Conservation (phyloP, 2,329 filamentous ascomycete species). For the Sclerotinia glacialis region DNA sequence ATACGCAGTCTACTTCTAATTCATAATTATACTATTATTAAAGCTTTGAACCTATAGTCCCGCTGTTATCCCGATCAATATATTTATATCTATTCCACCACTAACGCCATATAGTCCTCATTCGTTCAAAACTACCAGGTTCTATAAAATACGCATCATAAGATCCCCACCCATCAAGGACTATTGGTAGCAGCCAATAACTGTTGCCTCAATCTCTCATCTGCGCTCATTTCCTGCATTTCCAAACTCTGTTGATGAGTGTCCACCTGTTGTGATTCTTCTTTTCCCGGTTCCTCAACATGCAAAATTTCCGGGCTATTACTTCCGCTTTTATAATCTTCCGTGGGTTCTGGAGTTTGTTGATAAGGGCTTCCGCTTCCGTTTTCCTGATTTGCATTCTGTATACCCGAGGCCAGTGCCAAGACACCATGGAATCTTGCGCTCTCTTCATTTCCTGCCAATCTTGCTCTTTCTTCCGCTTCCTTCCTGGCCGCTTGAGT, state of each 20-base stretch:
- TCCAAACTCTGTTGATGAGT: not conserved
- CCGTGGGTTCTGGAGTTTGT: conserved; percentile 7
- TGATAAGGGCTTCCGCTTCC: conserved; percentile 15
- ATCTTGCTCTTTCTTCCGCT: conserved; percentile 60
- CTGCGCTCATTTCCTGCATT: conserved; percentile 20
- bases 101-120: too few species aligned
- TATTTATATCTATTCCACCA: too few species aligned
- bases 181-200: conserved; percentile 16
- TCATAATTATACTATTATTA: too few species aligned
- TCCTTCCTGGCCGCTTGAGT: conserved; percentile 68
- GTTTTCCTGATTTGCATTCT: conserved; percentile 16
- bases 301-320: conserved; percentile 26
- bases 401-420: conserved; percentile 51
- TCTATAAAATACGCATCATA: too few species aligned
- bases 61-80: too few species aligned
- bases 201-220: conserved; percentile 20
- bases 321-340: conserved; percentile 14
- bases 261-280: not conserved
- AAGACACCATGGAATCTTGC: conserved; percentile 60
- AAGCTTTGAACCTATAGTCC: too few species aligned
- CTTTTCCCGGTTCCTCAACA: conserved; percentile 25
- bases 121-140: too few species aligned
- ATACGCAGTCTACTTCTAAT: too few species aligned
- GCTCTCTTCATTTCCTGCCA: conserved; percentile 58
- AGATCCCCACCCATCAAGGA: not conserved